Conservation (phyloP, 2,329 filamentous ascomycete species). For the Ceratocystis papillata region DNA sequence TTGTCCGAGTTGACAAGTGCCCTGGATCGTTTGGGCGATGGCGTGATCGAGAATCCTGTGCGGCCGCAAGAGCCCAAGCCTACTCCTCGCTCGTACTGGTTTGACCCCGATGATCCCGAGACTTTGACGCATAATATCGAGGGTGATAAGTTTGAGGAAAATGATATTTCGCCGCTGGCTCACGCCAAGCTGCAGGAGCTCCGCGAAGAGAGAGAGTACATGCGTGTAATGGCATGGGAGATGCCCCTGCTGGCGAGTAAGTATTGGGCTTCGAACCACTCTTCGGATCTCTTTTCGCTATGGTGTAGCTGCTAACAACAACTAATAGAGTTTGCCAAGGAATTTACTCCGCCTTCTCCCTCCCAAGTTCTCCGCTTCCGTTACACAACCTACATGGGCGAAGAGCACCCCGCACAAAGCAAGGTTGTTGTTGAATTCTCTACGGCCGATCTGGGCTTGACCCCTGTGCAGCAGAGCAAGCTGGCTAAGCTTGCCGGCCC, state of each 20-base stretch:
- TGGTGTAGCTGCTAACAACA: no score
- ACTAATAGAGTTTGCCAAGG: slow-evolving; percentile 62
- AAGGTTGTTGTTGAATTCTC: slow-evolving; percentile 93
- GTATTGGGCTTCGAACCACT: slow-evolving; percentile 31
- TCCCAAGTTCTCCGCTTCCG: slow-evolving; percentile 76
- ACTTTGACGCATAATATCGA: slow-evolving; percentile 43
- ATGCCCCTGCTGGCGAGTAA: slow-evolving; percentile 81
- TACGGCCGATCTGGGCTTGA: slow-evolving; percentile 60
- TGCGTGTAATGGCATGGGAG: slow-evolving; percentile 83
- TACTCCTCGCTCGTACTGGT: slow-evolving; percentile 39
- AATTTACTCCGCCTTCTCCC: slow-evolving; percentile 60
- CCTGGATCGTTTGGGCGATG: slow-evolving; percentile 25
- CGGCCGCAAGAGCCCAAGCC: slow-evolving; percentile 27
- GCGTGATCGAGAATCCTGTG: slow-evolving; percentile 24
- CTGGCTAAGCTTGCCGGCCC: slow-evolving; percentile 76
- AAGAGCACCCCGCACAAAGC: slow-evolving; percentile 76
- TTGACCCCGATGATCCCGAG: slow-evolving; percentile 40
- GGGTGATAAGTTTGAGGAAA: slow-evolving; percentile 57
- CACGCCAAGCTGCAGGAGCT: slow-evolving; percentile 83
- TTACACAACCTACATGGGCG: slow-evolving; percentile 94
- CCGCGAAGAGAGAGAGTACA: slow-evolving; percentile 79
- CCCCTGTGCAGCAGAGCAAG: slow-evolving; percentile 59
- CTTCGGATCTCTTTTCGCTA: no score
- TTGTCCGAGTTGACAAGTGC: slow-evolving; percentile 19
- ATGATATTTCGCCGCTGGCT: slow-evolving; percentile 72